Evolutionary conservation across 768 basidiomycete species (phyloP).

Genomic region (Phaeotremella fagi): DNA sequence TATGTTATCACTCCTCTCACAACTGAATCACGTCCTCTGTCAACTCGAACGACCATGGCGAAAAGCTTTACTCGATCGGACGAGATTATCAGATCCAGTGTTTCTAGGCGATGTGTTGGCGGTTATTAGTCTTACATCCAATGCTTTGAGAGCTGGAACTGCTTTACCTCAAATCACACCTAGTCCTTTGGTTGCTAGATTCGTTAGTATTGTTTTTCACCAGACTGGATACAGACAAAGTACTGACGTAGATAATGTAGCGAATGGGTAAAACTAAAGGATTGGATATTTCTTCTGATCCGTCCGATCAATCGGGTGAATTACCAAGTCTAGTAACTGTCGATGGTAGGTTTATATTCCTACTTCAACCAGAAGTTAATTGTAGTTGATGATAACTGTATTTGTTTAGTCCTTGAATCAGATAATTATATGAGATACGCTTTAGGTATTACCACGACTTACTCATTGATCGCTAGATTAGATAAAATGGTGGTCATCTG

Average conservation of each 20-base stretch:
- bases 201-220: constrained; percentile 18
- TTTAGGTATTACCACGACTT: constrained; percentile 20
- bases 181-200: constrained; percentile 54
- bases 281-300: constrained; percentile 63
- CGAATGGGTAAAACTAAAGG: constrained; percentile 52
- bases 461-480: constrained; percentile 60
- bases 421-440: constrained; percentile 69
- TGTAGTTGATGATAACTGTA: constrained; percentile 7
- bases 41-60: constrained; percentile 74
- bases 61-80: constrained; percentile 66
- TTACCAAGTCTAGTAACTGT: constrained; percentile 66
- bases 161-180: constrained; percentile 84
- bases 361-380: constrained; percentile 1
- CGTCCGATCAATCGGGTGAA: constrained; percentile 69
- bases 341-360: constrained; percentile 48
- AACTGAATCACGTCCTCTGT: constrained; percentile 67
- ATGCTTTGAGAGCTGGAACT: constrained; percentile 64
- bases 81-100: constrained; percentile 67
- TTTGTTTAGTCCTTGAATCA: constrained; percentile 57
- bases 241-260: neutral
- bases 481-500: constrained; percentile 74
- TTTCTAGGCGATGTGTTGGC: constrained; percentile 82
- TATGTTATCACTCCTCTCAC: constrained; percentile 63
- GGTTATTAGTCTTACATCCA: constrained; percentile 79
- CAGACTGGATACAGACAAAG: constrained; percentile 54